Conservation (phyloP, 225 moss, liverwort and hornwort genomes). For the Physcomitrium patens region DNA sequence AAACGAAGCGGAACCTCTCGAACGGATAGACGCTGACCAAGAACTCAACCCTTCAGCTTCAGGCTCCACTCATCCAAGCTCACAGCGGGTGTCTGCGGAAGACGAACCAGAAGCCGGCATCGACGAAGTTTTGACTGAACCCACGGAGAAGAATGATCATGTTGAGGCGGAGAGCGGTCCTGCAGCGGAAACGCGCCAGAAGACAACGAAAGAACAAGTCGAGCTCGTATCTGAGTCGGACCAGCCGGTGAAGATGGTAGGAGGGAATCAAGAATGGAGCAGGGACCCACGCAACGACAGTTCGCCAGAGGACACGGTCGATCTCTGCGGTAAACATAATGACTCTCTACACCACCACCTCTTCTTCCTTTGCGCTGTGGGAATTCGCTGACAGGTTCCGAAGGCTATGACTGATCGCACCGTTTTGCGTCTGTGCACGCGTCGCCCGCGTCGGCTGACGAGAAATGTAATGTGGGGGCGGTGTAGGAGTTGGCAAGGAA, state of each 20-base stretch:
- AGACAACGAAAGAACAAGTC: background rate
- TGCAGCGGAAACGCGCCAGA: background rate
- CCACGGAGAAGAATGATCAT: background rate
- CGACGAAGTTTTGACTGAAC: background rate
- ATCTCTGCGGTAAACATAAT: no score
- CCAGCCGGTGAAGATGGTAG: no score
- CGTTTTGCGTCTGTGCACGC: no score
- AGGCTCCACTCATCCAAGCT: background rate
- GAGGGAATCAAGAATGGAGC: no score
- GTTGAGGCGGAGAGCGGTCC: background rate
- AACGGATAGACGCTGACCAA: background rate
- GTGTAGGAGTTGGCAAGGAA: conserved; percentile 31
- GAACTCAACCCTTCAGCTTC: background rate
- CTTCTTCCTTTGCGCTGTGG: no score
- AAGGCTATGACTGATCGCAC: background rate
- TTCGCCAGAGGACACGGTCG: no score
- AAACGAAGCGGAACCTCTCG: conserved; percentile 9
- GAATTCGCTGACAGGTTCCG: no score
- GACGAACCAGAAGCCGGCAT: background rate
- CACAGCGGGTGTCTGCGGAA: background rate
- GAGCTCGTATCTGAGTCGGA: background rate
- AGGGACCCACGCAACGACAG: no score
- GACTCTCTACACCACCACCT: no score
- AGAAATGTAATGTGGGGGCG: background rate
- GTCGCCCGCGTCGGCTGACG: background rate